Evolutionary conservation across 2,329 filamentous ascomycete genomes (phyloP).

Genomic region (Penicillium paneum): DNA sequence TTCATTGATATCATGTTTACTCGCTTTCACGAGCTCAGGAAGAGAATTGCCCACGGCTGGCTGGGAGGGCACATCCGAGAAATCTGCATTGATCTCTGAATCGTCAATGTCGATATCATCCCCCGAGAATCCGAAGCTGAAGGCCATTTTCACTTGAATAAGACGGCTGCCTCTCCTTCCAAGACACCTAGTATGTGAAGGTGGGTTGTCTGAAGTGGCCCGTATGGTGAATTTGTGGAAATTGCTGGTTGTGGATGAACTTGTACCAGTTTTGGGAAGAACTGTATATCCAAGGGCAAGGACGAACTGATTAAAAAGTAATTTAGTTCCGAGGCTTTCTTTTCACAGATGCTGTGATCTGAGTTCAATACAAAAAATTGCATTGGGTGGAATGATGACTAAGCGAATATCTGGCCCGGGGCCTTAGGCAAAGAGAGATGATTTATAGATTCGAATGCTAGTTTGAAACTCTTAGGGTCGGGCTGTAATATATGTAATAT

Average conservation of each 20-base stretch:
- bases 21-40: constrained; percentile 36
- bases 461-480: no score
- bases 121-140: constrained; percentile 58
- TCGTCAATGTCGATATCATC: constrained; percentile 56
- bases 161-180: background rate
- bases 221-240: background rate
- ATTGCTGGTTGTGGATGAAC: background rate
- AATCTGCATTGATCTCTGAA: constrained; percentile 25
- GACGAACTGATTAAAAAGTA: background rate
- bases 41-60: constrained; percentile 18
- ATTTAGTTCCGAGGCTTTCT: background rate
- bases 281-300: no score
- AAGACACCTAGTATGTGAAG: background rate
- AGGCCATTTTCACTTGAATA: constrained; percentile 25
- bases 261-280: background rate
- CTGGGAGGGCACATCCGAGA: constrained; percentile 10
- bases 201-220: background rate
- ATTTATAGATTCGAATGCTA: background rate
- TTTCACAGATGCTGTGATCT: background rate
- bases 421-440: background rate
- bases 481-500: background rate
- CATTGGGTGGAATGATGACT: constrained; percentile 13
- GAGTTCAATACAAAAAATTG: constrained; percentile 19
- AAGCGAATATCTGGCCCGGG: background rate
- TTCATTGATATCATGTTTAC: constrained; percentile 46